phyloP scores from a whole-genome alignment of 192 early-diverging fungal genomes.

The Piromyces finnis region DNA sequence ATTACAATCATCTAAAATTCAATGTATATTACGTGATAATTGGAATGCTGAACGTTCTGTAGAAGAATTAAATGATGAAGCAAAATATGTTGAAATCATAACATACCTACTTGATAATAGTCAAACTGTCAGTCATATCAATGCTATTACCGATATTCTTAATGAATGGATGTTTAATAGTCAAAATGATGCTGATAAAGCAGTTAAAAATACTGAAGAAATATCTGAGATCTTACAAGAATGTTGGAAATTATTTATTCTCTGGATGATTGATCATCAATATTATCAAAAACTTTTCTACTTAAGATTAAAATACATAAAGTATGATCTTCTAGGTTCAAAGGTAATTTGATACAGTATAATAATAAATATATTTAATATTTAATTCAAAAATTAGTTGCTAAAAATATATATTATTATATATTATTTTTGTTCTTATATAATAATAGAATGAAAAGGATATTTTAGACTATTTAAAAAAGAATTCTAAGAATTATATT shows the following conservation, averaged over 20 bases:
- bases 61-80: not conserved
- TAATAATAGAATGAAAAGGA: not conserved
- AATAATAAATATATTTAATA: no score
- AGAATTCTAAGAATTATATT: not conserved
- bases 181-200: not conserved
- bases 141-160: not conserved
- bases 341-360: not conserved
- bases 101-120: not conserved
- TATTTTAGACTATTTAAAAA: not conserved
- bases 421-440: no score
- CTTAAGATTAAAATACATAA: not conserved
- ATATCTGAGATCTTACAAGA: not conserved
- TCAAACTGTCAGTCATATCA: not conserved
- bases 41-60: not conserved
- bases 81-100: not conserved
- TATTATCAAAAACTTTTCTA: not conserved
- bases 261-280: not conserved
- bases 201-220: not conserved
- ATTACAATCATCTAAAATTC: not conserved
- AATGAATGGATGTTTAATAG: not conserved
- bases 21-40: not conserved
- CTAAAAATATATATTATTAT: no score
- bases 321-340: not conserved
- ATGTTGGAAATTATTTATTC: not conserved
- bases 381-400: no score